phyloP scores from a whole-genome alignment of 2,329 filamentous ascomycete species.

The Hymenoscyphus occultus region DNA sequence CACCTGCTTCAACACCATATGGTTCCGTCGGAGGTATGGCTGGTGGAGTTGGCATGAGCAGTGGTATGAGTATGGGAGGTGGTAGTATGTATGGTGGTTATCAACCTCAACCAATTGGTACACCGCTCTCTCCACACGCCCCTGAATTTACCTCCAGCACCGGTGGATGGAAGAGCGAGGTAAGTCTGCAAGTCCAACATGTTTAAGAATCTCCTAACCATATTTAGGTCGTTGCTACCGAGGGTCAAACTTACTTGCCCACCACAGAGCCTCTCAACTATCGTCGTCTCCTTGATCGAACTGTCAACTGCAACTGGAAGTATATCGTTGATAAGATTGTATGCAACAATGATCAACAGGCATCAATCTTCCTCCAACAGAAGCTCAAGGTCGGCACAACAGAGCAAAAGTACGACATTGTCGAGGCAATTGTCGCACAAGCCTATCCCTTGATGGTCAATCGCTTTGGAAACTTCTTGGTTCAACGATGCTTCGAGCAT shows the following conservation, averaged over 20 bases:
- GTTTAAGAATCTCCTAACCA: constrained; percentile 31
- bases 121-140: constrained; percentile 68
- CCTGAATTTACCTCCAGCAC: constrained; percentile 65
- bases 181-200: constrained; percentile 21
- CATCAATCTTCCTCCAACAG: constrained; percentile 97
- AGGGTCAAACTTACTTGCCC: constrained; percentile 75
- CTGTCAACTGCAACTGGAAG: constrained; percentile 98
- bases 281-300: constrained; percentile 88
- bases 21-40: constrained; percentile 31
- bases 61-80: constrained; percentile 24
- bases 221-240: constrained; percentile 46
- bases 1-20: constrained; percentile 30
- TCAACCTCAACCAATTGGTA: constrained; percentile 56
- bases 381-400: constrained; percentile 95
- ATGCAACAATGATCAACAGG: constrained; percentile 98
- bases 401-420: constrained; percentile 96
- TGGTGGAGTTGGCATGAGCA: constrained; percentile 21
- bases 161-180: constrained; percentile 37
- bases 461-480: constrained; percentile 96
- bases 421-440: constrained; percentile 92
- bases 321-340: constrained; percentile 99
- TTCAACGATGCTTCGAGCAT: constrained; percentile 98
- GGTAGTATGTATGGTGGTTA: constrained; percentile 38
- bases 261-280: constrained; percentile 94
- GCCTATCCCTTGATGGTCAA: constrained; percentile 97